A percentile compares a stretch with the other conserved stretches of the same genome.
phyloP scores from a whole-genome alignment of 345 rosid species.

The Eucalyptus marginata region DNA sequence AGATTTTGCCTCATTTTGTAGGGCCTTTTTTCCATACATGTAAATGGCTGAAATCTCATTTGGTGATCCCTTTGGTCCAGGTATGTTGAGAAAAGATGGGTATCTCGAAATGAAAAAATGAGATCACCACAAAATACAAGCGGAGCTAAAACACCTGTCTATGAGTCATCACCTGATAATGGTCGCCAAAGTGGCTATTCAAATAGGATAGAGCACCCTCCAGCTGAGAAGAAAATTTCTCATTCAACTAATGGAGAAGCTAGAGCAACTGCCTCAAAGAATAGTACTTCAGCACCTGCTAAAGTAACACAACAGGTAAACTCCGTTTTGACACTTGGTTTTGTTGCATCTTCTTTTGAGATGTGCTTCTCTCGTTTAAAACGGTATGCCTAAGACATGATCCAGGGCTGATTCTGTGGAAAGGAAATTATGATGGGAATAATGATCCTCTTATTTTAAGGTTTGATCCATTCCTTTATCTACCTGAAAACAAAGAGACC shows the following conservation, averaged over 20 bases:
- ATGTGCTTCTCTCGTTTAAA: neutral
- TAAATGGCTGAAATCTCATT: neutral
- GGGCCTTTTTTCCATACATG: neutral
- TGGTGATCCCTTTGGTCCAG: conserved; percentile 13
- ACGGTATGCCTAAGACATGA: neutral
- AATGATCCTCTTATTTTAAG: neutral
- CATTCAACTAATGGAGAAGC: neutral
- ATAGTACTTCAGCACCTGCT: neutral
- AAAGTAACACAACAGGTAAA: conserved; percentile 20
- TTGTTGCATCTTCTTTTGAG: neutral
- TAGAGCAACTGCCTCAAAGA: conserved; percentile 1
- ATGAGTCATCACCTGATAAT: neutral
- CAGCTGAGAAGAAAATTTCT: conserved; percentile 11
- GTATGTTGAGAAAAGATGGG: conserved; percentile 77
- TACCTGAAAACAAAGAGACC: neutral
- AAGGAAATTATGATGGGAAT: neutral
- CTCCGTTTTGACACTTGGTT: neutral
- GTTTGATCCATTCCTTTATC: neutral
- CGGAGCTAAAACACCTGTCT: conserved; percentile 9
- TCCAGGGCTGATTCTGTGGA: neutral
- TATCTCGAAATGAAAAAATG: conserved; percentile 22
- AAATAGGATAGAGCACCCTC: conserved; percentile 1
- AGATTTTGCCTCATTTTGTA: neutral
- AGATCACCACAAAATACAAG: conserved; percentile 11
- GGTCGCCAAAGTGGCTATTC: neutral